Percentiles rank a stretch among this genome's conserved stretches.
These are phyloP conservation scores for Apiotrichum akiyoshidainum DNA, from an alignment of 1,284 basidiomycete species.

Conservation along the genomic window DNA sequence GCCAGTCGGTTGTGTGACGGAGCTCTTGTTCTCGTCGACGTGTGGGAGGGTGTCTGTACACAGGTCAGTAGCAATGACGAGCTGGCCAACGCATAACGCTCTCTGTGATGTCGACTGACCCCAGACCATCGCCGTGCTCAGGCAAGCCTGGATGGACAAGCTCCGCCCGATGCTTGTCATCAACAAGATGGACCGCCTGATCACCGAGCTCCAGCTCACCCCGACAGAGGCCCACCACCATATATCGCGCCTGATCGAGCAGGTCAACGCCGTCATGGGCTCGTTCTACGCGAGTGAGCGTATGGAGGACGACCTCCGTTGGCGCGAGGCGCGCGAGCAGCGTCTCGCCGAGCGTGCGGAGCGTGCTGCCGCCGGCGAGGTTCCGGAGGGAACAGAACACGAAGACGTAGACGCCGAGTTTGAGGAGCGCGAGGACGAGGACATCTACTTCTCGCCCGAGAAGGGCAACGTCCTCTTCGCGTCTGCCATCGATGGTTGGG, in stretches of 20 bases:
- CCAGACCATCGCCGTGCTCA: slow-evolving; percentile 89
- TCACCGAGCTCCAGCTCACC: slow-evolving; percentile 87
- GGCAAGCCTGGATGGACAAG: slow-evolving; percentile 90
- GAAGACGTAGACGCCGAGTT: slow-evolving; percentile 57
- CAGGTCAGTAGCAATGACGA: slow-evolving; percentile 61
- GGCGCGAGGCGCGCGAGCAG: slow-evolving; percentile 86
- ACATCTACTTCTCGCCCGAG: slow-evolving; percentile 96
- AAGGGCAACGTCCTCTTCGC: slow-evolving; percentile 96
- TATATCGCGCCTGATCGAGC: slow-evolving; percentile 86
- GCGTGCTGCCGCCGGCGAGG: slow-evolving; percentile 47
- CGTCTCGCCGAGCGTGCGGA: slow-evolving; percentile 72
- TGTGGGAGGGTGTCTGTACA: slow-evolving; percentile 96
- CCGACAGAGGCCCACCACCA: slow-evolving; percentile 94
- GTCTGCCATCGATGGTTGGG: slow-evolving; percentile 96
- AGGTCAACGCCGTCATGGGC: slow-evolving; percentile 98
- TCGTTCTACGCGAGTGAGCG: slow-evolving; percentile 90
- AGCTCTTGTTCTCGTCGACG: slow-evolving; percentile 93
- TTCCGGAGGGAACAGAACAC: slow-evolving; percentile 38
- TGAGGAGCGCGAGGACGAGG: slow-evolving; percentile 93
- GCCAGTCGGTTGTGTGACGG: slow-evolving; percentile 93
- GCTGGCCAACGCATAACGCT: too few species aligned
- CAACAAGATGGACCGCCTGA: slow-evolving; percentile 94
- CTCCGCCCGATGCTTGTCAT: slow-evolving; percentile 90
- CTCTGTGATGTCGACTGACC: neutral
- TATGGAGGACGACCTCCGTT: slow-evolving; percentile 95